Evolutionary conservation across 495 filamentous ascomycete species (phyloP), one percentile per base, ranked within the genome.

Genomic region (Xanthoparmelia taractica): DNA sequence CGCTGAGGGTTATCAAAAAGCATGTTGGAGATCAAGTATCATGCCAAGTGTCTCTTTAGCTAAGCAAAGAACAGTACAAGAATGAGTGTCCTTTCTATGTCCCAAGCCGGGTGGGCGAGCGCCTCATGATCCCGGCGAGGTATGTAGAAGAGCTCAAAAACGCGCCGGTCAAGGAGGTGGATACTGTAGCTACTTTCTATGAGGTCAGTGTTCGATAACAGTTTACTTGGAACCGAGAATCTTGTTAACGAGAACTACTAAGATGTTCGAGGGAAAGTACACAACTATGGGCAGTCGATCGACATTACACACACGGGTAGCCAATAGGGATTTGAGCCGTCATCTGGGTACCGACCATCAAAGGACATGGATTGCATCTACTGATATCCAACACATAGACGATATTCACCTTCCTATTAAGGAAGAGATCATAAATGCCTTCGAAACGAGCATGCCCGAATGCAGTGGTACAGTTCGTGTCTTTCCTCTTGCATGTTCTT

Each of bases 91-190:
- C 41, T 23, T 45, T 45, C 41, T 45, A 45, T 45, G 17, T 45
- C 41, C 41, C 41, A 1, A 45, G 41, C 18, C 41, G 41, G 5
- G 2, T 45, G 17, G 69, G 69, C 18, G 69, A 71, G 41, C 59
- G 69, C 2, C 36, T 69, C 27, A 66, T 71, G 65, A 37, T 71
- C 20, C 69, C 69, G 20, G 27, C 45, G 27, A 60, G 58, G 40
- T 68, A 68, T 55, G 40, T 71, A 5, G 65, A 69, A 15, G 69
- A 71, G 34, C 54, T 71, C 52, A 69, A 71, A 59, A 68, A 64
- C 36, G 61, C 61, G 2, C 67, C 69, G 0, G 37, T 15, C 8
- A 17, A 38, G 34, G 33, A 58, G 4, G 57, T 58, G 18, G 18
- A 45, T 45, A 5, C n/a, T 5, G 18, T 45, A 4, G 20, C 3